Percentiles rank a stretch among this genome's conserved stretches.
Evolutionary conservation across 768 basidiomycete genomes (phyloP).

Genomic region (Chalciporus piperatus): DNA sequence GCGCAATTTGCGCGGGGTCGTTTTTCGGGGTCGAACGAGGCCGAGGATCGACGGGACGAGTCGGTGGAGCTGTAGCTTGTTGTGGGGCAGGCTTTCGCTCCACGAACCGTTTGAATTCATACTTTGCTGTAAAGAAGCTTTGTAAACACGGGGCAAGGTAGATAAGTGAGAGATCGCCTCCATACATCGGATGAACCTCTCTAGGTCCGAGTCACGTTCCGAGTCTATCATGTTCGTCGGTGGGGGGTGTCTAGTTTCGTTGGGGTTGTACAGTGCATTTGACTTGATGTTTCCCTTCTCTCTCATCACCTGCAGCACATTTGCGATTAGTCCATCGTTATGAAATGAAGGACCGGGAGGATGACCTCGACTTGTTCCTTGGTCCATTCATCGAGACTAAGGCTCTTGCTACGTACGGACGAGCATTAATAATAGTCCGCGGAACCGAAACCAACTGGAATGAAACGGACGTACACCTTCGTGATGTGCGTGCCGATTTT

Average conservation of each 20-base stretch:
- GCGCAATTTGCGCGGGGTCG: conserved; percentile 9
- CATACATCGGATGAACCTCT: conserved; percentile 84
- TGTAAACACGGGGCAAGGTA: neutral
- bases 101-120: conserved; percentile 72
- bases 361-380: conserved; percentile 86
- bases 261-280: conserved; percentile 78
- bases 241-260: conserved; percentile 79
- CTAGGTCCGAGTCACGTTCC: conserved; percentile 86
- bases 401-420: conserved; percentile 70
- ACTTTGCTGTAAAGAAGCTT: conserved; percentile 56
- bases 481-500: conserved; percentile 93
- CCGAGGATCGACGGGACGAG: conserved; percentile 23
- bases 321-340: conserved; percentile 7
- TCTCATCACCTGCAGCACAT: conserved; percentile 63
- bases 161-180: neutral
- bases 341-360: conserved; percentile 5
- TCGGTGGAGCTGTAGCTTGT: conserved; percentile 42
- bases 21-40: conserved; percentile 16
- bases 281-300: conserved; percentile 78
- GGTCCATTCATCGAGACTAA: conserved; percentile 85
- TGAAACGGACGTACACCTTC: conserved; percentile 71
- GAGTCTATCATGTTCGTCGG: conserved; percentile 75
- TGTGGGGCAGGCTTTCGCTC: conserved; percentile 40
- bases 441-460: neutral
- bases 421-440: conserved; percentile 1